These are phyloP conservation scores for Triticum aestivum DNA, from an alignment of 176 grass and related monocot genomes.

Conservation along the genomic window DNA sequence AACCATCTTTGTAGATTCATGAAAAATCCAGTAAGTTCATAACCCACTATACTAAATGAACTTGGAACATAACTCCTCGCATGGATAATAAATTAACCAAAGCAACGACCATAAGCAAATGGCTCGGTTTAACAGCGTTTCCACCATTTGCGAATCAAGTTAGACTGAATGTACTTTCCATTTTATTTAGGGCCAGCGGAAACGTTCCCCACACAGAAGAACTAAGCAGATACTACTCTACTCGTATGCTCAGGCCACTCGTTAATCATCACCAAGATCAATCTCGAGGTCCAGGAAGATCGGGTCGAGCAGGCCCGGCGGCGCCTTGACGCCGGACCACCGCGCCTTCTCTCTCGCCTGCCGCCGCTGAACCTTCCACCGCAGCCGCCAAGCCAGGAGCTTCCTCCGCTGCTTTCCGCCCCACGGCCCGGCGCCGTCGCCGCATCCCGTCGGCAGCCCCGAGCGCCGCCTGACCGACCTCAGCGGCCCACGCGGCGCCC, in stretches of 20 bases:
- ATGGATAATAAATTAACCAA: too few species aligned
- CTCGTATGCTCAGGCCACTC: neutral
- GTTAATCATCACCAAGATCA: neutral
- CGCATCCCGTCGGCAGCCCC: neutral
- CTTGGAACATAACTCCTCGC: too few species aligned
- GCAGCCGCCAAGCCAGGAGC: conserved; percentile 20
- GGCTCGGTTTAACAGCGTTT: too few species aligned
- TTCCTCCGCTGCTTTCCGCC: neutral
- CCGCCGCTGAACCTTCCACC: neutral
- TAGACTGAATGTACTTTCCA: too few species aligned
- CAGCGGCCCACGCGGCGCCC: neutral
- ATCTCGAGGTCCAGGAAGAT: neutral
- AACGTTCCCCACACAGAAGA: neutral
- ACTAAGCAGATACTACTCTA: neutral
- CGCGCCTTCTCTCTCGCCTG: neutral
- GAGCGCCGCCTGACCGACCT: neutral
- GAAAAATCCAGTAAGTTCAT: neutral
- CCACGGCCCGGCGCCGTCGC: neutral
- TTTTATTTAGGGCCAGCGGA: neutral
- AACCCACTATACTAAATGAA: neutral
- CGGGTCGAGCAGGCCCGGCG: neutral
- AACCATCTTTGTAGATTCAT: neutral
- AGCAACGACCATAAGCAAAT: too few species aligned
- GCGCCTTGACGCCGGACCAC: neutral
- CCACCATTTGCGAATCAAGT: neutral